Conservation (phyloP, 2,329 filamentous ascomycete species). For the Proliferodiscus dingleyae region DNA sequence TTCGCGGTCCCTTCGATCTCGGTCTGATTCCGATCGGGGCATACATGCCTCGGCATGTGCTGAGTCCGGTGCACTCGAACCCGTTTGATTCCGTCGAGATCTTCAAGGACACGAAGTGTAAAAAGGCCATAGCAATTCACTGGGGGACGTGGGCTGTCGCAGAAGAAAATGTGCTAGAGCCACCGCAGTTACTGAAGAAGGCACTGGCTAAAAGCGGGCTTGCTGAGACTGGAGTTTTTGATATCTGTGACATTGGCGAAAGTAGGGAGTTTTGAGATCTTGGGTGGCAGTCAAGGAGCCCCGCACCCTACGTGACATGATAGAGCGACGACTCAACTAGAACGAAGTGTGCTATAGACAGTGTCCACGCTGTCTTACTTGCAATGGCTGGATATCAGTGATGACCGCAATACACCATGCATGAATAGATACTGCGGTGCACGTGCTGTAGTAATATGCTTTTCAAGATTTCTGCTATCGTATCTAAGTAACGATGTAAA, state of each 20-base stretch:
- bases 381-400: neutral
- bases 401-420: neutral
- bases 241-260: slow-evolving; percentile 79
- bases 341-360: neutral
- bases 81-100: slow-evolving; percentile 87
- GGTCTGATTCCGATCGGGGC: slow-evolving; percentile 92
- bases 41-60: slow-evolving; percentile 67
- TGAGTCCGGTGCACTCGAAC: slow-evolving; percentile 79
- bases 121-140: slow-evolving; percentile 77
- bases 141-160: slow-evolving; percentile 83
- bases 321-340: neutral
- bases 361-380: neutral
- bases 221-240: slow-evolving; percentile 69
- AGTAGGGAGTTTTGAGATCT: slow-evolving; percentile 63
- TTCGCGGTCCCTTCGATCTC: slow-evolving; percentile 82
- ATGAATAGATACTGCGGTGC: neutral
- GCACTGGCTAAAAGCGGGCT: slow-evolving; percentile 65
- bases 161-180: slow-evolving; percentile 78
- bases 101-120: slow-evolving; percentile 76
- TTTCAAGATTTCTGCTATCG: neutral
- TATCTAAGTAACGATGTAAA: neutral
- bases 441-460: neutral
- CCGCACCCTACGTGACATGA: slow-evolving; percentile 64
- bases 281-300: slow-evolving; percentile 58
- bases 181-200: slow-evolving; percentile 65